A percentile compares a stretch with the other conserved stretches of the same genome.
Conservation (phyloP, 2,329 filamentous ascomycete genomes). For the Talaromyces rugulosus region DNA sequence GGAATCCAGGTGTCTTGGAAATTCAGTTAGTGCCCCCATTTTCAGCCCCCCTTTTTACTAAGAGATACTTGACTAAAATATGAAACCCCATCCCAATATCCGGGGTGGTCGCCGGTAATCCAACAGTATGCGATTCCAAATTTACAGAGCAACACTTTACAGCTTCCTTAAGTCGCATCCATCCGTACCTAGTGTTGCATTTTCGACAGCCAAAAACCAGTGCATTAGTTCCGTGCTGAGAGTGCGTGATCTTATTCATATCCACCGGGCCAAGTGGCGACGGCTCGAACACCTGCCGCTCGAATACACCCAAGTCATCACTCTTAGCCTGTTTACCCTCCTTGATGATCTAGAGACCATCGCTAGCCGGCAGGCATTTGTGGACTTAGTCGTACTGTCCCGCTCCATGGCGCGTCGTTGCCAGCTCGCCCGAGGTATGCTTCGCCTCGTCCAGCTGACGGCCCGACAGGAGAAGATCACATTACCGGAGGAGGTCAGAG, state of each 20-base stretch:
- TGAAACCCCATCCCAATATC: not conserved
- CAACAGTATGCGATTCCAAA: constrained; percentile 5
- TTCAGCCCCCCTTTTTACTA: not conserved
- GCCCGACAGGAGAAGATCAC: constrained; percentile 9
- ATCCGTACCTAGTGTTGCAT: not conserved
- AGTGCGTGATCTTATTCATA: constrained; percentile 6
- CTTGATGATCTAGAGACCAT: constrained; percentile 5
- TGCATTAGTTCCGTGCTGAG: constrained; percentile 6
- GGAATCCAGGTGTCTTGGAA: constrained; percentile 8
- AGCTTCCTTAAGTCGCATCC: constrained; percentile 10
- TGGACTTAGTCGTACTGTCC: constrained; percentile 6
- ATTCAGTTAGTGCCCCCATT: constrained; percentile 5
- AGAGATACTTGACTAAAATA: not conserved
- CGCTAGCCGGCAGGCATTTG: constrained; percentile 9
- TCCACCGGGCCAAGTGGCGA: constrained; percentile 9
- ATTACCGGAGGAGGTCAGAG: constrained; percentile 6
- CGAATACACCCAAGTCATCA: constrained; percentile 8
- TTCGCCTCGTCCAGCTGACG: constrained; percentile 9
- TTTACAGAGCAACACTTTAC: constrained; percentile 9
- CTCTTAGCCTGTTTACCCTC: constrained; percentile 9
- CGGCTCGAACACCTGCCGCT: constrained; percentile 8
- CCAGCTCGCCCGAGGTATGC: constrained; percentile 8
- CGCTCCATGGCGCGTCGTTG: constrained; percentile 8
- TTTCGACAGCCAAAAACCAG: not conserved
- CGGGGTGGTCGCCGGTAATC: not conserved